Evolutionary conservation across 345 rosid genomes (phyloP), one percentile per base, ranked within the genome.

Genomic region (Ricinus communis): DNA sequence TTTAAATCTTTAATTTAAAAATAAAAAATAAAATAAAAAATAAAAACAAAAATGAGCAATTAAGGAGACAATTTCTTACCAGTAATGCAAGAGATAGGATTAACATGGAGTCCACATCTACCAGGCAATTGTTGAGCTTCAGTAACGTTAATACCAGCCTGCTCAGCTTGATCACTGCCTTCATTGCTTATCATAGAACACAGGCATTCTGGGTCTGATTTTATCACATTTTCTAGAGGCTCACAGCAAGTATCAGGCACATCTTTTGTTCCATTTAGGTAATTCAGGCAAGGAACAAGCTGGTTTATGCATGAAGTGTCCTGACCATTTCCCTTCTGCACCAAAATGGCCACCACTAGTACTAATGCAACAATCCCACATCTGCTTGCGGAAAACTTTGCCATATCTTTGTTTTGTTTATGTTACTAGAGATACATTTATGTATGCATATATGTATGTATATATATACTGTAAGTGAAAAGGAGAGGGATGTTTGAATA

Each of bases 101-200:
- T 91, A 59, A 91, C 83, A 50, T 74, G 90, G 45, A 80, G 83
- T 3, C 95, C 97, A 69, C 95, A 89, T 58, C 87, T 77, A 21
- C 82, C 90, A 10, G 91, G 97, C 72, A 91, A 55, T 66, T 86
- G 78, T 59, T 91, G 91, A 60, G 97, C 95, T 77, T 83, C 81
- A 27, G 62, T 77, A 5, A 85, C 71, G 61, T 91, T 80, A 54
- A 86, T 87, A 63, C 95, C 95, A 3, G 87, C 88, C 77, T 40
- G 73, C 68, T 89, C 82, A 0, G 94, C 93, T 45, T 75, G 70
- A n/a, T 52, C 60, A 68, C 86, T 84, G 1, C 85, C 89, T 30
- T 76, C 65, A 74, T 85, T 91, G 77, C 90, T 91, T 5, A 85
- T 81, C 88, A 91, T 67, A 28, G 66, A 52, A 38, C 95, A 91